Conservation (phyloP, 352 stramenopile genomes). For the Phytophthora sojae region DNA sequence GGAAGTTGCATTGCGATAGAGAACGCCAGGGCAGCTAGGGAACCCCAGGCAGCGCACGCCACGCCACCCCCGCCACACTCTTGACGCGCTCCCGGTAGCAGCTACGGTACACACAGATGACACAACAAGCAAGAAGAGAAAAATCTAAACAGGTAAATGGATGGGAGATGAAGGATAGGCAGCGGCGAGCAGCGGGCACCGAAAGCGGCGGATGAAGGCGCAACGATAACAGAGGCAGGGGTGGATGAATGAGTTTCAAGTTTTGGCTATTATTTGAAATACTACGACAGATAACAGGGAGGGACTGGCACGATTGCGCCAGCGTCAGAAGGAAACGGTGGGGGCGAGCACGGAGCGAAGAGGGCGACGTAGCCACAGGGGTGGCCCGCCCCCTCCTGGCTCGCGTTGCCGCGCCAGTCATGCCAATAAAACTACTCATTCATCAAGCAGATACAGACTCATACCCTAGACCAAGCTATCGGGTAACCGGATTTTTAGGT, state of each 20-base stretch:
- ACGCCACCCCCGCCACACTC: conserved; percentile 28
- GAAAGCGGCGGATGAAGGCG: conserved; percentile 49
- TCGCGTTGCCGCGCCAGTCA: conserved; percentile 19
- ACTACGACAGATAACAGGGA: conserved; percentile 34
- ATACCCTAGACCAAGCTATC: no score
- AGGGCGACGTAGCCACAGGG: neutral
- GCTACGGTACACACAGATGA: conserved; percentile 33
- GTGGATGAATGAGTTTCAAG: conserved; percentile 39
- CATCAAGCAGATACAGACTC: neutral
- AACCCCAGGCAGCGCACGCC: conserved; percentile 26
- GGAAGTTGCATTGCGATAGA: conserved; percentile 44
- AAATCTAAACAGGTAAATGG: conserved; percentile 44
- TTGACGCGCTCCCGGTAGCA: conserved; percentile 28
- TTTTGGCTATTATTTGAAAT: conserved; percentile 50
- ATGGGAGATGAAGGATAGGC: conserved; percentile 20
- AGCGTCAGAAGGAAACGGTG: conserved; percentile 41
- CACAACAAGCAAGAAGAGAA: conserved; percentile 11
- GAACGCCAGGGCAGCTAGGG: conserved; percentile 39
- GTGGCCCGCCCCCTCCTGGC: neutral
- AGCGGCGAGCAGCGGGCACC: conserved; percentile 13
- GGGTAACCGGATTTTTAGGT: no score
- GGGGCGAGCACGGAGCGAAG: conserved; percentile 13
- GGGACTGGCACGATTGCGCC: conserved; percentile 23
- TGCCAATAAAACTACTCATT: conserved; percentile 48
- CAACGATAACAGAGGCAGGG: conserved; percentile 26